Conservation (phyloP, 2,329 filamentous ascomycete genomes). For the Neonectria hederae region DNA sequence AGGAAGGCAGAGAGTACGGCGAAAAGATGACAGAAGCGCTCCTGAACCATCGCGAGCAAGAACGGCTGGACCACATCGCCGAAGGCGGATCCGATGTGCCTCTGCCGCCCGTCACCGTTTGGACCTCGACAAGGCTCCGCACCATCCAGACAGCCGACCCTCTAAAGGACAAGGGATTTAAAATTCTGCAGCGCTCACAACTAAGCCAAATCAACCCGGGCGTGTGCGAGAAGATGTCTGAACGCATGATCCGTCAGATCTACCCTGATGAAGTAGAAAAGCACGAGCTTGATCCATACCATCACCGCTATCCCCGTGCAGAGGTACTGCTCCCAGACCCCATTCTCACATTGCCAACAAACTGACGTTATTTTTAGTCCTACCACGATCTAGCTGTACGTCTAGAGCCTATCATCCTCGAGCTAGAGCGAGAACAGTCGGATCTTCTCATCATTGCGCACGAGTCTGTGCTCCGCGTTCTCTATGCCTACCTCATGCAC, state of each 20-base stretch:
- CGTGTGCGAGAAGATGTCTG: slow-evolving; percentile 93
- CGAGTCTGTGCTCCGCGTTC: slow-evolving; percentile 94
- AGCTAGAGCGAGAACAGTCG: slow-evolving; percentile 95
- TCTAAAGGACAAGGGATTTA: slow-evolving; percentile 82
- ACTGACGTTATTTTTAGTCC: slow-evolving; percentile 64
- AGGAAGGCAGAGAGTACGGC: slow-evolving; percentile 82
- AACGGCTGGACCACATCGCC: slow-evolving; percentile 74
- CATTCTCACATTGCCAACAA: neutral
- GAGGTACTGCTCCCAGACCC: slow-evolving; percentile 67
- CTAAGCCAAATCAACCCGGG: slow-evolving; percentile 98
- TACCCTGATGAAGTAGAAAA: slow-evolving; percentile 93
- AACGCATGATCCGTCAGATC: slow-evolving; percentile 79
- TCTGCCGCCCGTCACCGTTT: slow-evolving; percentile 84
- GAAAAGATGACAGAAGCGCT: slow-evolving; percentile 87
- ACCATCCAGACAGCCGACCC: slow-evolving; percentile 90
- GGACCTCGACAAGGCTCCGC: slow-evolving; percentile 91
- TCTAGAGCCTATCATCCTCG: slow-evolving; percentile 95
- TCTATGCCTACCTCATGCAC: slow-evolving; percentile 98
- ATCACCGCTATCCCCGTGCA: slow-evolving; percentile 93
- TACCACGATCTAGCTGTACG: slow-evolving; percentile 99
- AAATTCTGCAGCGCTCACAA: slow-evolving; percentile 90
- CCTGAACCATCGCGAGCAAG: slow-evolving; percentile 82
- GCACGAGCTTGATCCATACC: slow-evolving; percentile 94
- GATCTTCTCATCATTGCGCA: slow-evolving; percentile 98
- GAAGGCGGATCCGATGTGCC: slow-evolving; percentile 74